Base-by-base conservation (phyloP, 1,284 basidiomycete species). In the Stygiomarasmius scandens region DNA sequence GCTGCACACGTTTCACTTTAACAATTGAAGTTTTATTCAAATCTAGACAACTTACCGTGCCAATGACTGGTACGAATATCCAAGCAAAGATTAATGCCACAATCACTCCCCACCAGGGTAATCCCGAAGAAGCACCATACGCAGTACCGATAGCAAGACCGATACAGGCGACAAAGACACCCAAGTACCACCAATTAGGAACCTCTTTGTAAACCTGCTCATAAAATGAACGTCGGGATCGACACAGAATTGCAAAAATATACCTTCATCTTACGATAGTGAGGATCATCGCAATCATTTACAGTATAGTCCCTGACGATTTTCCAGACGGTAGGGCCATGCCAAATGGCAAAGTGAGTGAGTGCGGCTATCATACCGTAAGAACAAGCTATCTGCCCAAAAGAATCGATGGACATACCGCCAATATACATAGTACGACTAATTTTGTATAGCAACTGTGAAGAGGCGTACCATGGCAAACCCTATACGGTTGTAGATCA, bases 151-250 rank as follows among this genome's bases (percentile, higher is more conserved):
- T 66, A 3, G 71, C 71, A 52, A 73, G 72, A 27, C 65, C 69
- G 61, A 74, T 69, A 27, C 71, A 70, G 24, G 46, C 64, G n/a
- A 66, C 53, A 43, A 79, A 68, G 5, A 77, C 63, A 38, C 65
- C 53, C n/a, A 71, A 58, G 69, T 78, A 83, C 76, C 78, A 79
- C 73, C 74, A 80, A 61, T 73, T 71, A 23, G 77, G 78, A n/a
- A 79, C 75, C 58, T 74, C 74, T 61, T 71, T 70, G 71, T 81
- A 82, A n/a, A 68, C 69, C 66, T 75, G 41, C 6, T 16, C 32
- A 3, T 1, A 27, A 12, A 36, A 27, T 53, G 1, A 47, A 20
- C 36, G 36, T 34, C 14, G 20, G 25, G 23, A 51, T 24, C 3
- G 24, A 22, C 19, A 24, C 50, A 23, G 38, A 27, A 6, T 14